These are phyloP conservation scores for Fusarium ramigenum DNA, from an alignment of 2,329 filamentous ascomycete species.

Conservation along the genomic window DNA sequence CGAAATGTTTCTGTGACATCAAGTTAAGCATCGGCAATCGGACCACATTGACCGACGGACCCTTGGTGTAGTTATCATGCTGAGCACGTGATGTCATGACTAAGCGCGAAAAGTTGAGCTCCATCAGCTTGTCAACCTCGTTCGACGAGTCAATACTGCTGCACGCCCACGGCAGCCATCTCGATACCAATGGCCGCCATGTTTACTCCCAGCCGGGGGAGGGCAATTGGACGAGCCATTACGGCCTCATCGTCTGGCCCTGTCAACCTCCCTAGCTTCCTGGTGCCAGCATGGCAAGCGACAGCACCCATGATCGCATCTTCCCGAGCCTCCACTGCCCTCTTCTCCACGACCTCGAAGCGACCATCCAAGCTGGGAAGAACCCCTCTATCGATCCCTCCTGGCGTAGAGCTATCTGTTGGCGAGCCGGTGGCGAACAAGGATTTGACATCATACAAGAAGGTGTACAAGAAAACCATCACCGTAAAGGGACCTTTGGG, in stretches of 20 bases:
- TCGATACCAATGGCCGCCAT: slow-evolving; percentile 58
- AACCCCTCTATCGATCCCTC: slow-evolving; percentile 81
- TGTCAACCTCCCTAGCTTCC: slow-evolving; percentile 73
- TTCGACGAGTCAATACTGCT: slow-evolving; percentile 17
- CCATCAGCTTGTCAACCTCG: slow-evolving; percentile 23
- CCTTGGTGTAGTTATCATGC: background rate
- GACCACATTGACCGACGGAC: background rate
- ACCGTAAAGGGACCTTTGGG: slow-evolving; percentile 84
- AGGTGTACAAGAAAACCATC: slow-evolving; percentile 72
- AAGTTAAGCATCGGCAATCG: background rate
- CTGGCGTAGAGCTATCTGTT: slow-evolving; percentile 80
- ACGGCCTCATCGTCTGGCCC: slow-evolving; percentile 56
- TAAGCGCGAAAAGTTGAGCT: slow-evolving; percentile 49
- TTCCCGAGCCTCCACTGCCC: slow-evolving; percentile 47
- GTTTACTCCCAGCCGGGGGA: slow-evolving; percentile 71
- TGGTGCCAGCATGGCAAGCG: slow-evolving; percentile 74
- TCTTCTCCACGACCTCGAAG: slow-evolving; percentile 76
- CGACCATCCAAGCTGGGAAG: slow-evolving; percentile 85
- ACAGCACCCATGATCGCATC: slow-evolving; percentile 48
- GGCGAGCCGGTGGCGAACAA: slow-evolving; percentile 67
- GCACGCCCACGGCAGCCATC: slow-evolving; percentile 34
- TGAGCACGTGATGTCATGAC: slow-evolving; percentile 47
- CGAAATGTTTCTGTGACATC: background rate
- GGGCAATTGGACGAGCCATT: slow-evolving; percentile 65
- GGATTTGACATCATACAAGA: slow-evolving; percentile 67